Conservation (phyloP, 1,284 basidiomycete species). For the Sporisorium graminicola region DNA sequence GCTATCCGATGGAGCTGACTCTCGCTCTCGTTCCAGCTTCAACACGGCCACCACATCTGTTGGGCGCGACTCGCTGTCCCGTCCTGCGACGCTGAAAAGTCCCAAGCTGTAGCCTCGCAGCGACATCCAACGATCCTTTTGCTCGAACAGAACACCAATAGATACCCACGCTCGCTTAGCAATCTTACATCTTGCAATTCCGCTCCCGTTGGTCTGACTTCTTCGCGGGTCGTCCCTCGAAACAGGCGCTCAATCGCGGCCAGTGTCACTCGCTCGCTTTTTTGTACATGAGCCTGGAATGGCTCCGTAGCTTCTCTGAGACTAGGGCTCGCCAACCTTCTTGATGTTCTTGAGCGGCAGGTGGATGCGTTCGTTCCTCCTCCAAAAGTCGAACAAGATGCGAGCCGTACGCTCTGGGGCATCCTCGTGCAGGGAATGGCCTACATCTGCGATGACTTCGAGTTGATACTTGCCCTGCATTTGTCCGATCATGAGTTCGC, state of each 20-base stretch:
- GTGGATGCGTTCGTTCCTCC: conserved; percentile 78
- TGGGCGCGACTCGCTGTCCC: conserved; percentile 17
- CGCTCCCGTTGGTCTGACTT: background rate
- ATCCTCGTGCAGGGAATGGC: conserved; percentile 96
- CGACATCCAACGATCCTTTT: too few species aligned
- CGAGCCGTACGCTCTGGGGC: conserved; percentile 83
- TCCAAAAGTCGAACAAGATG: conserved; percentile 89
- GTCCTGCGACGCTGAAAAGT: conserved; percentile 21
- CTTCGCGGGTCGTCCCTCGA: background rate
- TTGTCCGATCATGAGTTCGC: conserved; percentile 95
- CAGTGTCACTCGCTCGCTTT: background rate
- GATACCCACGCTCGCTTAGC: conserved; percentile 7
- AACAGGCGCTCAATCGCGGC: background rate
- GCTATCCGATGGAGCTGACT: background rate
- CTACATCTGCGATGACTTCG: conserved; percentile 85
- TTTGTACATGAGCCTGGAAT: too few species aligned
- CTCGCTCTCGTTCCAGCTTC: conserved; percentile 26
- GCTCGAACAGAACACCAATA: background rate
- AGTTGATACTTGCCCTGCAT: conserved; percentile 93
- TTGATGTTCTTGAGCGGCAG: conserved; percentile 45
- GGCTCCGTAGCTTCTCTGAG: too few species aligned
- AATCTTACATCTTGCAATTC: background rate
- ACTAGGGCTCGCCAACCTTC: conserved; percentile 47
- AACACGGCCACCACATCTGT: conserved; percentile 19
- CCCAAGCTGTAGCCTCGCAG: conserved; percentile 11